Base-by-base conservation (phyloP, 2,329 filamentous ascomycete species). In the Fragosphaeria purpurea region DNA sequence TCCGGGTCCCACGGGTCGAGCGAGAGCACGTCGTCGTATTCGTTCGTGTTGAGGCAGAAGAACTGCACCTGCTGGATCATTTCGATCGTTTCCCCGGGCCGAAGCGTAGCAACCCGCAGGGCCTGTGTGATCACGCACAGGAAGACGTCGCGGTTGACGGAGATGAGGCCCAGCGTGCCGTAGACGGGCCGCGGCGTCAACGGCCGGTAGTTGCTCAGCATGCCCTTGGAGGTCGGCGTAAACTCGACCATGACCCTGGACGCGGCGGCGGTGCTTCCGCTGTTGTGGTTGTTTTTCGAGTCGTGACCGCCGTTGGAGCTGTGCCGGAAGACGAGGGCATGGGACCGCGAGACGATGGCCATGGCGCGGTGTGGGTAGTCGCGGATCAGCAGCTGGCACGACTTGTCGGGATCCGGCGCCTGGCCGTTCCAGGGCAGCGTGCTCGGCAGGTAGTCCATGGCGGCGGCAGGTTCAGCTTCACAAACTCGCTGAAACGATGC, bases 221-320 rank as follows among this genome's bases (percentile, higher is more conserved):
- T 77, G 50, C 82, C 72, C 44, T 78, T 73, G 38, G 80, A 75
- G 40, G 79, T 67, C 8, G 79, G 74, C 10, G 82, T 73, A 65
- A 96, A 95, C 65, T 95, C 88, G 57, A 96, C 89, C 75, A 95
- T 89, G 72, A 89, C 95, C 59, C 77, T 77, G 66, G 81, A 67
- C 59, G 77, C 32, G 8, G 45, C 39, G 63, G 67, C 56, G 63
- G 70, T 70, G 56, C 63, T 65, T 57, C 63, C 64, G 51, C 62
- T 63, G 35, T 64, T 62, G 55, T 77, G 77, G 70, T 82, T 81
- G 48, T 71, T 67, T 56, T 74, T 72, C 35, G 71, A 63, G 55
- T 83, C 83, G 22, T 22, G 22, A 64, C 70, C 77, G n/a, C 78
- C 75, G 13, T 79, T 77, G 45, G 80, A 72, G 64, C 79, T 88